Evolutionary conservation across 805 yeast species (phyloP).

Genomic region (Kockiozyma suomiensis): DNA sequence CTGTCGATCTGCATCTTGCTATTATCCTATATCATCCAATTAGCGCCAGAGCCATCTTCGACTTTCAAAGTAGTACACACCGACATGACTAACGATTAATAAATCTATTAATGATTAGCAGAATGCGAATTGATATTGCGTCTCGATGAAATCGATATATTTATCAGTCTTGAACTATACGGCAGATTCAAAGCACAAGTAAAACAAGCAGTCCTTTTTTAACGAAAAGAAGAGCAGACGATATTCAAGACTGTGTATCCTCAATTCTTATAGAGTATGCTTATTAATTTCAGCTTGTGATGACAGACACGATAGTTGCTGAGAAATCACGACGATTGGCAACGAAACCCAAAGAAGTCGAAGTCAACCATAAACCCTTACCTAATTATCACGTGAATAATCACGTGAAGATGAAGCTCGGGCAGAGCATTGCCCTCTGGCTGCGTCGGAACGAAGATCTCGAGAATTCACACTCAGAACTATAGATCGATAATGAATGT

Average conservation of each 20-base stretch:
- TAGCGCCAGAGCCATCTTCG: background rate
- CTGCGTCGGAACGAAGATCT: background rate
- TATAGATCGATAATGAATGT: background rate
- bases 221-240: background rate
- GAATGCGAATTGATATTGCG: background rate
- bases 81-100: background rate
- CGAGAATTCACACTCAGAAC: background rate
- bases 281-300: background rate
- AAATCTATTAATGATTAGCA: background rate
- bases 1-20: constrained; percentile 40
- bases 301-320: background rate
- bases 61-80: background rate
- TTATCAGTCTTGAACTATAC: no score
- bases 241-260: background rate
- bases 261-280: background rate
- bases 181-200: background rate
- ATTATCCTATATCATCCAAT: background rate
- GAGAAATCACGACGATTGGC: constrained; percentile 2
- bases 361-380: background rate
- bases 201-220: background rate
- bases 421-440: no score
- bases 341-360: constrained; percentile 1
- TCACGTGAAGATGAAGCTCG: background rate
- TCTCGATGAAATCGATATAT: background rate
- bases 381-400: background rate